Conservation (phyloP, 352 stramenopile species). For the Pythium apleroticum region DNA sequence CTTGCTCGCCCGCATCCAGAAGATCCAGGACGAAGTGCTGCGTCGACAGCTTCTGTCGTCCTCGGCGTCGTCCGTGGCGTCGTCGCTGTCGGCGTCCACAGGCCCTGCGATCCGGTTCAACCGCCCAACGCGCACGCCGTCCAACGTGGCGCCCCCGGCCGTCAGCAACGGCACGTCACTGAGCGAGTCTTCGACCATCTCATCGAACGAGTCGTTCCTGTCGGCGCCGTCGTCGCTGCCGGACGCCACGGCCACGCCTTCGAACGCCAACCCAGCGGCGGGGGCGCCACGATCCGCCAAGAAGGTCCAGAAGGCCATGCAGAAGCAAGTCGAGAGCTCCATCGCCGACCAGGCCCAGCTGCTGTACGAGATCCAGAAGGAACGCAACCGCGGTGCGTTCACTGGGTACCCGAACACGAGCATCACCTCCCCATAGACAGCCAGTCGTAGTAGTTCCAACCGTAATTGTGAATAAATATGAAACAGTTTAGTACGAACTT, state of each 20-base stretch:
- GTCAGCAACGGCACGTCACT: constrained; percentile 17
- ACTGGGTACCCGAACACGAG: constrained; percentile 2
- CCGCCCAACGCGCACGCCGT: constrained; percentile 2
- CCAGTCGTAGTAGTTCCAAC: background rate
- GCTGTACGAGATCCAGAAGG: constrained; percentile 43
- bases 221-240: constrained; percentile 25
- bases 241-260: constrained; percentile 23
- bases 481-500: background rate
- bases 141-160: constrained; percentile 1
- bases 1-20: constrained; percentile 23
- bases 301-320: constrained; percentile 23
- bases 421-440: constrained; percentile 7
- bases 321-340: constrained; percentile 50
- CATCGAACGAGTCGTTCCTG: constrained; percentile 21
- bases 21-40: constrained; percentile 26
- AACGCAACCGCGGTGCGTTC: constrained; percentile 30
- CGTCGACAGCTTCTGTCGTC: constrained; percentile 19
- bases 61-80: constrained; percentile 17
- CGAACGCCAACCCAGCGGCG: background rate
- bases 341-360: constrained; percentile 57
- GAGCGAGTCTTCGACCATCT: constrained; percentile 21
- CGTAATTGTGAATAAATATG: background rate
- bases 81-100: constrained; percentile 12
- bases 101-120: constrained; percentile 18
- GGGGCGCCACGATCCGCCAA: background rate